Evolutionary conservation across 164 flowering plant genomes (phyloP).

Genomic region (Magnolia kwangsiensis): DNA sequence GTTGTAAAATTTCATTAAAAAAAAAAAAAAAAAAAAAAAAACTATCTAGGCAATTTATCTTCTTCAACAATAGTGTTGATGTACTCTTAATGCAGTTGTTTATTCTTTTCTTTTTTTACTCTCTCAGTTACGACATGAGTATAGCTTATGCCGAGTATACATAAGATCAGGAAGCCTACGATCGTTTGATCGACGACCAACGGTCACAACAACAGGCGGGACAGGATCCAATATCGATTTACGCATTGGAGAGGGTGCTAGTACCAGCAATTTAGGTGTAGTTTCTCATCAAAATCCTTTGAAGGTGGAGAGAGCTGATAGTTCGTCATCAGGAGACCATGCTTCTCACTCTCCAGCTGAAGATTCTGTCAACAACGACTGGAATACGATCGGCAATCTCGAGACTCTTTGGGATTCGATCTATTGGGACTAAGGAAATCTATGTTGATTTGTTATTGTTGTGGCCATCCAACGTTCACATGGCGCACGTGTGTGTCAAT

Average conservation of each 20-base stretch:
- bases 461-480: too few relatives aligned
- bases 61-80: not conserved
- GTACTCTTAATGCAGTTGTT: not conserved
- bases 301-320: slow-evolving; percentile 20
- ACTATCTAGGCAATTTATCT: too few relatives aligned
- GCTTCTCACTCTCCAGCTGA: not conserved
- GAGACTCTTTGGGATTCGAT: slow-evolving; percentile 25
- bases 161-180: slow-evolving; percentile 47
- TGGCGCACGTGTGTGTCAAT: too few relatives aligned
- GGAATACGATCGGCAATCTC: slow-evolving; percentile 15
- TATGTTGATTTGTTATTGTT: too few relatives aligned
- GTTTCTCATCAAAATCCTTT: slow-evolving; percentile 9
- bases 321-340: slow-evolving; percentile 28
- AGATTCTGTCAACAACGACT: not conserved
- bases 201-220: not conserved
- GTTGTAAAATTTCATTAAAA: too few relatives aligned
- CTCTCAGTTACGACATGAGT: slow-evolving; percentile 55
- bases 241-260: not conserved
- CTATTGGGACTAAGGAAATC: not conserved
- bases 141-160: slow-evolving; percentile 60
- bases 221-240: not conserved
- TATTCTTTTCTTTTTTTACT: not conserved
- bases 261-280: not conserved
- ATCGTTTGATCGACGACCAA: slow-evolving; percentile 59
- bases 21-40: too few relatives aligned